Evolutionary conservation across 148 eudicot species (phyloP).

Genomic region (Vaccinium macrocarpon): DNA sequence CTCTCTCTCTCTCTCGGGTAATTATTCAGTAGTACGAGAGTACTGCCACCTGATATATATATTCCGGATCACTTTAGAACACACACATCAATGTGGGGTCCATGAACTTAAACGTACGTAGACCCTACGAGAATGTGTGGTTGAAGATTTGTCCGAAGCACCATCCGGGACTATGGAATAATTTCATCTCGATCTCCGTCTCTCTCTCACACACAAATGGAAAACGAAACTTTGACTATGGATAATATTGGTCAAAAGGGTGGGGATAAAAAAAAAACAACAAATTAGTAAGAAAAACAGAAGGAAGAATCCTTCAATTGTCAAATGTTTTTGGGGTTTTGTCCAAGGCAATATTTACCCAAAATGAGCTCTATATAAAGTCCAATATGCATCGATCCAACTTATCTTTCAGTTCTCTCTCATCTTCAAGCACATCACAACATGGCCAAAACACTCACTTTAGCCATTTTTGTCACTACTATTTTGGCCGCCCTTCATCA

Average conservation of each 20-base stretch:
- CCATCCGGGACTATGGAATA: no score
- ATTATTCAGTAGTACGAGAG: no score
- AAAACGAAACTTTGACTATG: slow-evolving; percentile 2
- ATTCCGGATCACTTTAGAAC: no score
- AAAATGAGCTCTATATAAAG: slow-evolving; percentile 4
- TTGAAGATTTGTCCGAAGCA: no score
- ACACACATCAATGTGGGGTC: no score
- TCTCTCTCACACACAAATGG: neutral
- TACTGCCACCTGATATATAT: no score
- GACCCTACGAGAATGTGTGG: no score
- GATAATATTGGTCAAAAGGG: neutral
- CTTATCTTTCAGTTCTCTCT: neutral
- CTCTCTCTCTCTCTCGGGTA: no score
- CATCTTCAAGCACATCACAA: neutral
- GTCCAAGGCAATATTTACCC: neutral
- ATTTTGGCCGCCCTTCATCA: slow-evolving; percentile 11
- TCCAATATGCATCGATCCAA: neutral
- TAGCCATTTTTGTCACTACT: neutral
- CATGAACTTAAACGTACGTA: no score
- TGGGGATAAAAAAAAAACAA: neutral
- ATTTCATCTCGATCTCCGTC: neutral
- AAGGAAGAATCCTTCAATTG: neutral
- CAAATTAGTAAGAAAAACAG: no score
- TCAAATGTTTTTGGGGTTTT: neutral
- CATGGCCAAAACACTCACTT: slow-evolving; percentile 12